These are phyloP conservation scores for Orbilia brochopaga DNA, from an alignment of 2,329 filamentous ascomycete species.

Conservation along the genomic window DNA sequence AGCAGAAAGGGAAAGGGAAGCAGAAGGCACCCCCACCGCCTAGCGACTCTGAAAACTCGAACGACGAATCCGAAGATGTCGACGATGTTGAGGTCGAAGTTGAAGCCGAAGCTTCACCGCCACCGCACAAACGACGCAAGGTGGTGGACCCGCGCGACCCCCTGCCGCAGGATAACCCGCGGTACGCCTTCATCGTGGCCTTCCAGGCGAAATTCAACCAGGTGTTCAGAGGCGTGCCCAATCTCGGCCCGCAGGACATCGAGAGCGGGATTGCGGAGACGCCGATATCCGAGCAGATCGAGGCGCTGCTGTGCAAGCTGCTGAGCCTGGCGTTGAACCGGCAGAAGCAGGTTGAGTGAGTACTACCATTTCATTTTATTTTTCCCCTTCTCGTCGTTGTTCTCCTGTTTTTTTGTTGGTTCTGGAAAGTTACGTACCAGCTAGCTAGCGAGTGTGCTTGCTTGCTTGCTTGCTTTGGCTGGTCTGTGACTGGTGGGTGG, in stretches of 20 bases:
- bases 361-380: conserved; percentile 50
- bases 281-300: conserved; percentile 80
- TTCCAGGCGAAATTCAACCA: conserved; percentile 93
- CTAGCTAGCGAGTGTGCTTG: not conserved
- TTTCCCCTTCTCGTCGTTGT: conserved; percentile 5
- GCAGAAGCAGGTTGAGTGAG: conserved; percentile 98
- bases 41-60: not conserved
- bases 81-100: not conserved
- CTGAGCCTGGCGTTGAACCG: conserved; percentile 88
- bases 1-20: not conserved
- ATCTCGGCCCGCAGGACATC: conserved; percentile 94
- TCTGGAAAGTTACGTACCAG: not conserved
- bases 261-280: conserved; percentile 81
- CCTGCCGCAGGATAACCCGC: conserved; percentile 32
- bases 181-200: conserved; percentile 83
- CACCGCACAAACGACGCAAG: conserved; percentile 43
- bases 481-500: conserved; percentile 9
- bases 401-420: conserved; percentile 13
- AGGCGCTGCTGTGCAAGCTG: conserved; percentile 86
- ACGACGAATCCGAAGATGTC: not conserved
- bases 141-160: conserved; percentile 47
- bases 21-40: not conserved
- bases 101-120: conserved; percentile 20
- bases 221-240: conserved; percentile 81
- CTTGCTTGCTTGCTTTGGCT: conserved; percentile 18